phyloP scores from a whole-genome alignment of 225 moss, liverwort and hornwort genomes.

The Bryum argenteum region DNA sequence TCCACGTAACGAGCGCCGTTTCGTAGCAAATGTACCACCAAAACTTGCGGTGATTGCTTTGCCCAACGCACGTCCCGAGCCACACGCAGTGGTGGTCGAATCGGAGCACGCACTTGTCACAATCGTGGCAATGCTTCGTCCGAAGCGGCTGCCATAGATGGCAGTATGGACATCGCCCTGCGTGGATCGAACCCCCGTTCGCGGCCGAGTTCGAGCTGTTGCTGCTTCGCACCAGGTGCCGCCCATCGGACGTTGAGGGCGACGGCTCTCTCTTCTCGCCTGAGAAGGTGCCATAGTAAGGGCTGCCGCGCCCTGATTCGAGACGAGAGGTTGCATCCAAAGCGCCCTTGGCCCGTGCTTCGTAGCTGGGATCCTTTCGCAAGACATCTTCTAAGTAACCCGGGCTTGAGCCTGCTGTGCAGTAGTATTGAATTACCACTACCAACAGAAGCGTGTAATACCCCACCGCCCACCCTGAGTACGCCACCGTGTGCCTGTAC shows the following conservation, averaged over 20 bases:
- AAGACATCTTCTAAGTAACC: constrained; percentile 84
- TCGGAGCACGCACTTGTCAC: constrained; percentile 93
- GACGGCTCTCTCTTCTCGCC: constrained; percentile 41
- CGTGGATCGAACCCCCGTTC: constrained; percentile 2
- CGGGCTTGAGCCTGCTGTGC: constrained; percentile 88
- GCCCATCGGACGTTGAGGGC: constrained; percentile 34
- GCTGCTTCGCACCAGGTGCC: constrained; percentile 47
- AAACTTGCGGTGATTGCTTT: constrained; percentile 83
- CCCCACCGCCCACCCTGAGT: constrained; percentile 68
- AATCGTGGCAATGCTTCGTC: constrained; percentile 94
- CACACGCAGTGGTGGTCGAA: constrained; percentile 99
- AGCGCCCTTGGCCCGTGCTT: constrained; percentile 60
- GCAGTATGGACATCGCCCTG: constrained; percentile 65
- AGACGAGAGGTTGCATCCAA: constrained; percentile 30
- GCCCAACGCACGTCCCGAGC: constrained; percentile 97
- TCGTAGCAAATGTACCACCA: constrained; percentile 95
- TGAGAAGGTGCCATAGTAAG: constrained; percentile 30
- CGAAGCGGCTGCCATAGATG: constrained; percentile 74
- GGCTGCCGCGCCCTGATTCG: constrained; percentile 34
- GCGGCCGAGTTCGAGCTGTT: constrained; percentile 39
- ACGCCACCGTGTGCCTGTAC: constrained; percentile 47
- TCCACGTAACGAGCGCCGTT: constrained; percentile 77
- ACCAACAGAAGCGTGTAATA: constrained; percentile 69
- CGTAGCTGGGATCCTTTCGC: constrained; percentile 58
- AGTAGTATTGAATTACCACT: constrained; percentile 76